Conservation (phyloP, 169 alveolate species). For the Plasmodium coatneyi region DNA sequence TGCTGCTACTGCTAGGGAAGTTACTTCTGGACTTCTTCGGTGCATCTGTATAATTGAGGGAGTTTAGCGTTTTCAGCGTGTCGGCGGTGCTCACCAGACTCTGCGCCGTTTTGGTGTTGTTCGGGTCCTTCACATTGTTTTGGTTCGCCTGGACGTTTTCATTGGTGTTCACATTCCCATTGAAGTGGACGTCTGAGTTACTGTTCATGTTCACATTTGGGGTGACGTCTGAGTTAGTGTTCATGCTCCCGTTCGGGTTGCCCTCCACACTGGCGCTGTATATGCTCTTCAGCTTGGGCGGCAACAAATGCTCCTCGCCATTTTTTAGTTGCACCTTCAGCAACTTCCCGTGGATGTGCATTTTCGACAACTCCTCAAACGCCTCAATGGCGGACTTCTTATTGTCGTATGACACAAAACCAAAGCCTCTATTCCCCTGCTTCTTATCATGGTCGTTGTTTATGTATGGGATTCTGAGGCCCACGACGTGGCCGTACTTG, state of each 20-base stretch:
- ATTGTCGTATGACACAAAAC: slow-evolving; percentile 83
- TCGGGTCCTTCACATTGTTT: slow-evolving; percentile 22
- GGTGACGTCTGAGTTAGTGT: not conserved
- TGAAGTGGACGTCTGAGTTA: not conserved
- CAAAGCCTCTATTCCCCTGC: slow-evolving; percentile 80
- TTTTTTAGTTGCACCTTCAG: slow-evolving; percentile 80
- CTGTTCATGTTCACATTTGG: not conserved
- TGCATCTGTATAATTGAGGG: slow-evolving; percentile 38
- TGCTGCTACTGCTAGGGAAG: not conserved
- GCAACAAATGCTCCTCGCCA: slow-evolving; percentile 82
- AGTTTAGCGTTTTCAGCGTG: slow-evolving; percentile 64
- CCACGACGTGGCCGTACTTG: slow-evolving; percentile 83
- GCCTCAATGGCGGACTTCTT: slow-evolving; percentile 83
- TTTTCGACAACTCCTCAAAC: slow-evolving; percentile 80
- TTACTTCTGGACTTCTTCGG: slow-evolving; percentile 23
- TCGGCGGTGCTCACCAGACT: slow-evolving; percentile 71
- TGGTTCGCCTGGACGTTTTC: not conserved
- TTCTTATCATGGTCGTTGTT: slow-evolving; percentile 78
- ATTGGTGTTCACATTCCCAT: not conserved
- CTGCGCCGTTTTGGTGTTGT: slow-evolving; percentile 55
- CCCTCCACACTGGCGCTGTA: not conserved
- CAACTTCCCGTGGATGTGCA: slow-evolving; percentile 79
- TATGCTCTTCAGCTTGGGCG: slow-evolving; percentile 60
- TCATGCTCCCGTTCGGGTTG: not conserved
- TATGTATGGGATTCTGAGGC: slow-evolving; percentile 81